Conservation (phyloP, 2,329 filamentous ascomycete species). For the Thielaviopsis musarum region DNA sequence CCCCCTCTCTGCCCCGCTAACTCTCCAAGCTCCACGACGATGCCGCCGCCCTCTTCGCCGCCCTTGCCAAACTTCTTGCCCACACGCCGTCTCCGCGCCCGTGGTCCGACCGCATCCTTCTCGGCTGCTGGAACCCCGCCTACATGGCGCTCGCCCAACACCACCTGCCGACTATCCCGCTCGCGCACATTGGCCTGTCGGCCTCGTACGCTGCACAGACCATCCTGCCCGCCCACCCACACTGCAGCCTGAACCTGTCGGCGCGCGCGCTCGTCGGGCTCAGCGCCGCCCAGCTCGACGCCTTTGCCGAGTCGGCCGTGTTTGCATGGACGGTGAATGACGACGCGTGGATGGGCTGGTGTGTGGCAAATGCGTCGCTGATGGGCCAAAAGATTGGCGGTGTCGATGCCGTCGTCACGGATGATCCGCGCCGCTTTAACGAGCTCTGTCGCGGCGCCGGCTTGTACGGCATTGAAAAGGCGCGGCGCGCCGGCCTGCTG, state of each 20-base stretch:
- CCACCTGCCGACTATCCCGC: conserved; percentile 44
- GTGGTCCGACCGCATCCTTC: conserved; percentile 58
- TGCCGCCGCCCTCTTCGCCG: conserved; percentile 49
- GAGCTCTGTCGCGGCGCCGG: conserved; percentile 31
- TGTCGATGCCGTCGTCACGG: conserved; percentile 72
- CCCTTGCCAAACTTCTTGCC: conserved; percentile 47
- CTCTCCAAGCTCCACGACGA: conserved; percentile 46
- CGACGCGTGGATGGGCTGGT: conserved; percentile 65
- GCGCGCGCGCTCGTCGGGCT: conserved; percentile 42
- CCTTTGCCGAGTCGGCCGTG: conserved; percentile 38
- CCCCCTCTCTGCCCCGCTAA: neutral
- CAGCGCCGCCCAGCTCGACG: conserved; percentile 33
- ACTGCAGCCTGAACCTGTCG: conserved; percentile 63
- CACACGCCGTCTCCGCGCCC: conserved; percentile 31
- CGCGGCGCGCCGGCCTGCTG: neutral
- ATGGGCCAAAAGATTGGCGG: conserved; percentile 11
- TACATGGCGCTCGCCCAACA: conserved; percentile 48
- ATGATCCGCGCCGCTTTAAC: conserved; percentile 55
- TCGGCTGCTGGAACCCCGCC: conserved; percentile 69
- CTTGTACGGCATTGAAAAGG: neutral
- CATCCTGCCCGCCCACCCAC: conserved; percentile 40
- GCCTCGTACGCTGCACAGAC: conserved; percentile 54
- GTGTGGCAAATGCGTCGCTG: conserved; percentile 29
- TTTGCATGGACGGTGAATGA: conserved; percentile 82
- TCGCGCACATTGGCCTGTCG: conserved; percentile 53